phyloP scores from a whole-genome alignment of 805 yeast genomes.

The Kazachstania kunashirensis region DNA sequence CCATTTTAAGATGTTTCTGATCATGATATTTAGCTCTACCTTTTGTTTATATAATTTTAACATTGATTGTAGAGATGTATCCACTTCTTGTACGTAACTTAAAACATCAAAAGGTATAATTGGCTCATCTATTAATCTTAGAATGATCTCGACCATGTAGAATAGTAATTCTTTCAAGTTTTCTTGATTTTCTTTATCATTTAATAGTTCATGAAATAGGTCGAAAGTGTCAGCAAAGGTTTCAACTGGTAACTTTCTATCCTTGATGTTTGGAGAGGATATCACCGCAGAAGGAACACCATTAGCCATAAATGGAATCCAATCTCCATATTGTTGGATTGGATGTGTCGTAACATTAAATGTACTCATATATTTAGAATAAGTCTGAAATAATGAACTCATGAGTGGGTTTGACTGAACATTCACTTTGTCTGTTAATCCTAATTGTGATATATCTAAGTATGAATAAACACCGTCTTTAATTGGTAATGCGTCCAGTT shows the following conservation, averaged over 20 bases:
- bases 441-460: conserved; percentile 49
- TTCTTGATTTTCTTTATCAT: conserved; percentile 39
- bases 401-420: conserved; percentile 57
- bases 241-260: conserved; percentile 44
- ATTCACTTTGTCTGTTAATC: conserved; percentile 34
- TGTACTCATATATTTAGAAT: conserved; percentile 1
- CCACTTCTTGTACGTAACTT: conserved; percentile 36
- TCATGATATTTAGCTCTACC: conserved; percentile 25
- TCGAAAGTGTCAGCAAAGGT: conserved; percentile 59
- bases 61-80: conserved; percentile 39
- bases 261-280: conserved; percentile 9
- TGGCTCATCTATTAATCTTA: conserved; percentile 63
- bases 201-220: conserved; percentile 33
- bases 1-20: conserved; percentile 33
- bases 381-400: conserved; percentile 15
- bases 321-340: conserved; percentile 43
- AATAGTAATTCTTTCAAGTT: conserved; percentile 49
- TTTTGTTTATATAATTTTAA: conserved; percentile 12
- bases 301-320: conserved; percentile 48
- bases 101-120: conserved; percentile 56
- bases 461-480: conserved; percentile 54
- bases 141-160: conserved; percentile 39
- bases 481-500: conserved; percentile 41
- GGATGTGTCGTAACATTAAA: conserved; percentile 13
- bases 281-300: conserved; percentile 38